A percentile compares a stretch with the other conserved stretches of the same genome.
Conservation (phyloP, 768 basidiomycete species). For the Suillus hirtellus region DNA sequence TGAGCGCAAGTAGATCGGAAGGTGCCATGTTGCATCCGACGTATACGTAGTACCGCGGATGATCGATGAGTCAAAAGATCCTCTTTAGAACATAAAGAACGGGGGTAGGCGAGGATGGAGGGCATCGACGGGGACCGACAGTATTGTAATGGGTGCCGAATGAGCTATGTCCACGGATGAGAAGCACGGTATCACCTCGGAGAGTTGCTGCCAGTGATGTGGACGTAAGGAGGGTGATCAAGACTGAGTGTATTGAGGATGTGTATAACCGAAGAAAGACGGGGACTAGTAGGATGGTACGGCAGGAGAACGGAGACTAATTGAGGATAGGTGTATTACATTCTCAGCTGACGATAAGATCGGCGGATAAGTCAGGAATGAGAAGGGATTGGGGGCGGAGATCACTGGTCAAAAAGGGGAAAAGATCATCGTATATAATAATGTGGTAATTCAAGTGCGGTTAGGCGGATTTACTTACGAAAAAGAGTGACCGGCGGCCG, state of each 20-base stretch:
- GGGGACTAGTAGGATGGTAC: not conserved
- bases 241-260: no score
- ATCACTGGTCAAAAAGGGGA: conserved; percentile 20
- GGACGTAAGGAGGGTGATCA: no score
- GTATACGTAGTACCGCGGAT: conserved; percentile 6
- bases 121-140: not conserved
- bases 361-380: conserved; percentile 36
- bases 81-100: not conserved
- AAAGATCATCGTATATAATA: conserved; percentile 32
- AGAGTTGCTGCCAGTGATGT: no score
- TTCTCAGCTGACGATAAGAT: conserved; percentile 32
- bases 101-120: not conserved
- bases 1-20: conserved; percentile 17
- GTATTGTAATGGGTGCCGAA: not conserved
- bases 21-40: not conserved
- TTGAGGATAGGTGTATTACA: conserved; percentile 25
- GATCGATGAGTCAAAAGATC: not conserved
- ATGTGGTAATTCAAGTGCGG: conserved; percentile 21
- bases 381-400: conserved; percentile 15
- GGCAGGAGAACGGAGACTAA: not conserved
- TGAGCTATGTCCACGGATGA: conserved; percentile 33
- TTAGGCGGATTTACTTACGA: conserved; percentile 16
- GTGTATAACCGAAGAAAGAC: no score
- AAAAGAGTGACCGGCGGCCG: conserved; percentile 20
- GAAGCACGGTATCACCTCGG: conserved; percentile 17